phyloP scores from a whole-genome alignment of 805 yeast genomes.

The Pichia deserticola region DNA sequence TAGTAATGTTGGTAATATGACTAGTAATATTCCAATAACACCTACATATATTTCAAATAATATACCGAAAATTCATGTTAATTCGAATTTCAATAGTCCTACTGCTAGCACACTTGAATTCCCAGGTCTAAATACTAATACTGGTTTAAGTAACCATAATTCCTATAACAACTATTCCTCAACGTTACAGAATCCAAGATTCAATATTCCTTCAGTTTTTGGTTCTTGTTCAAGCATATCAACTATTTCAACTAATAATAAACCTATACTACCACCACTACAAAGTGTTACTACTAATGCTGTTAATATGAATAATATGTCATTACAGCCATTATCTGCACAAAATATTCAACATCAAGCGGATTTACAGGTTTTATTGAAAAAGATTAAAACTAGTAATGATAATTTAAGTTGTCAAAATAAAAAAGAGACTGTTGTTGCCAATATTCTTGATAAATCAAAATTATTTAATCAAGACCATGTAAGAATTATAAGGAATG shows the following conservation, averaged over 20 bases:
- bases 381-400: background rate
- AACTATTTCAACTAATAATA: background rate
- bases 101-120: too few relatives aligned
- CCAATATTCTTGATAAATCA: background rate
- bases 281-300: background rate
- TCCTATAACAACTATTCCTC: too few relatives aligned
- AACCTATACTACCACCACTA: background rate
- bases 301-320: background rate
- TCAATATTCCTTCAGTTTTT: background rate
- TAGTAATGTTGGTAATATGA: too few relatives aligned
- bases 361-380: background rate
- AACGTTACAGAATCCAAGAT: background rate
- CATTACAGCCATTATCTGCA: background rate
- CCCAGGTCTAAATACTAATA: too few relatives aligned
- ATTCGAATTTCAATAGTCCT: too few relatives aligned
- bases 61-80: too few relatives aligned
- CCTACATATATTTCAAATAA: too few relatives aligned
- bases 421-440: background rate
- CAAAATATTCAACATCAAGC: background rate
- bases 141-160: too few relatives aligned
- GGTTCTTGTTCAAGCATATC: background rate
- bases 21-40: too few relatives aligned
- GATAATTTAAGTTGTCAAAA: background rate
- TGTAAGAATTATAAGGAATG: too few relatives aligned
- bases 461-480: too few relatives aligned